Evolutionary conservation across 1,139 yeast genomes (phyloP).

Genomic region (Candida neerlandica): DNA sequence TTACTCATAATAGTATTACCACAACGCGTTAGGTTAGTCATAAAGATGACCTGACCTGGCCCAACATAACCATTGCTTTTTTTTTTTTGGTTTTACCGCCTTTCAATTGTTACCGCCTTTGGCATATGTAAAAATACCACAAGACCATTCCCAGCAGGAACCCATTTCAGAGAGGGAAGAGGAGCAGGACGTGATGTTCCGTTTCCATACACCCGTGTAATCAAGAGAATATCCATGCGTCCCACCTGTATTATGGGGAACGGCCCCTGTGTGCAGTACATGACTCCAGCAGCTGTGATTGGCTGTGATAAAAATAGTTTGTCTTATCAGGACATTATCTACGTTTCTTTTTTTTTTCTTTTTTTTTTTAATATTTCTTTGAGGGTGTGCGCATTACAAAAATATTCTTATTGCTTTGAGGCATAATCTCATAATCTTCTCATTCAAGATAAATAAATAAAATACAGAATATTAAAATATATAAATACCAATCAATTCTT

Average conservation of each 20-base stretch:
- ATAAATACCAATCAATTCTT: not conserved
- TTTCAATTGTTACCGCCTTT: too few species aligned
- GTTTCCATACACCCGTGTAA: conserved; percentile 3
- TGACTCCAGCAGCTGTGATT: conserved; percentile 8
- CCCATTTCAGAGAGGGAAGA: too few species aligned
- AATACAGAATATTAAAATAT: too few species aligned
- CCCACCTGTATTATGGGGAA: not conserved
- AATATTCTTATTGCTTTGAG: not conserved
- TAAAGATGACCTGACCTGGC: too few species aligned
- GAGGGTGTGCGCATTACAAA: conserved; percentile 5
- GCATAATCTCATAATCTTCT: too few species aligned
- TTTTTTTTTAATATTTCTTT: too few species aligned
- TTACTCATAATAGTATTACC: too few species aligned
- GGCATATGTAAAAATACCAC: too few species aligned
- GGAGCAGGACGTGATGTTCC: not conserved
- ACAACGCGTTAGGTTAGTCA: too few species aligned
- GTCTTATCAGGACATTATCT: conserved; percentile 5
- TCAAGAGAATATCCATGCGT: not conserved
- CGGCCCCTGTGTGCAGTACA: conserved; percentile 1
- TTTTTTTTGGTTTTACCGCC: too few species aligned
- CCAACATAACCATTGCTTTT: too few species aligned
- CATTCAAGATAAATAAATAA: not conserved
- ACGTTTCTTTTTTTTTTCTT: conserved; percentile 3
- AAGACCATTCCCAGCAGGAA: not conserved
- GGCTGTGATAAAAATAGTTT: conserved; percentile 8